Conservation (phyloP, 1,284 basidiomycete genomes). For the Sporisorium graminicola region DNA sequence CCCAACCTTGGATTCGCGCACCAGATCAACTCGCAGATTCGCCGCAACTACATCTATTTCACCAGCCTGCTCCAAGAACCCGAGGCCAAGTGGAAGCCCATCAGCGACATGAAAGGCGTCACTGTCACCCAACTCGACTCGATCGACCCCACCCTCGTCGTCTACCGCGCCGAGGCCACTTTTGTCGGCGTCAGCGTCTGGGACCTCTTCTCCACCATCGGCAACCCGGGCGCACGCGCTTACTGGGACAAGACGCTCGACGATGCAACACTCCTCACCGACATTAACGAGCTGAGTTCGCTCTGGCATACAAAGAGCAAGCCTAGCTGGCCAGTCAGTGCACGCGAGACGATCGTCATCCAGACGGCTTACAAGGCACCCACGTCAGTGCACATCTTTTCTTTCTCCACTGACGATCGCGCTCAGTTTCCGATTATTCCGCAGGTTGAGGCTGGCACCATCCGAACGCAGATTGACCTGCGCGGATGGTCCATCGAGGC, state of each 20-base stretch:
- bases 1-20: conserved; percentile 40
- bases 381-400: conserved; percentile 89
- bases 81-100: conserved; percentile 92
- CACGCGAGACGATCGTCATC: conserved; percentile 88
- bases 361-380: conserved; percentile 98
- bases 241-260: conserved; percentile 94
- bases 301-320: conserved; percentile 61
- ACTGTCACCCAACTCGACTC: conserved; percentile 87
- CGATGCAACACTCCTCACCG: conserved; percentile 85
- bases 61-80: conserved; percentile 96
- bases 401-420: conserved; percentile 91
- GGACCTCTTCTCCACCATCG: conserved; percentile 92
- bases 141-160: conserved; percentile 95
- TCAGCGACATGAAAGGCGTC: conserved; percentile 87
- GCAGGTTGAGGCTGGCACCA: conserved; percentile 78
- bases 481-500: conserved; percentile 98
- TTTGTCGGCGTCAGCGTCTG: conserved; percentile 96
- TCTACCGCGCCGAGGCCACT: conserved; percentile 95
- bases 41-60: conserved; percentile 95
- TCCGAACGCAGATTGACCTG: conserved; percentile 93
- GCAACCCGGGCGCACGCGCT: conserved; percentile 82
- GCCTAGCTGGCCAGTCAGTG: conserved; percentile 70
- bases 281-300: conserved; percentile 82
- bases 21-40: conserved; percentile 81
- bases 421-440: conserved; percentile 85